These are phyloP conservation scores for Limnomonas spitsbergensis DNA, from an alignment of 139 green algal species.

Conservation along the genomic window DNA sequence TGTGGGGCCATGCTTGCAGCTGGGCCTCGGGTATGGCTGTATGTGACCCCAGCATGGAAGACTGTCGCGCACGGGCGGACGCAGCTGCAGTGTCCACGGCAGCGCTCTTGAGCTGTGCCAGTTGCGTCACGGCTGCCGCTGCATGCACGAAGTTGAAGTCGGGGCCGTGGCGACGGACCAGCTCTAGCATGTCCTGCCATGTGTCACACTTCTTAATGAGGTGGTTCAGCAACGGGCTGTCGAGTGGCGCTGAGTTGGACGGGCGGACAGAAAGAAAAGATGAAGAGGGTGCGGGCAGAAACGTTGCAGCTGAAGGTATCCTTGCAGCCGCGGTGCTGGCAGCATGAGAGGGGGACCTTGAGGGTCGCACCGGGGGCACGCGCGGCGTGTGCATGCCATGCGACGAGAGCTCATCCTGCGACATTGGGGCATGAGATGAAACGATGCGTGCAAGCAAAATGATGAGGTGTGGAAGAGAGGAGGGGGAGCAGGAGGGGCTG, in stretches of 20 bases:
- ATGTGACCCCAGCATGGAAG: neutral
- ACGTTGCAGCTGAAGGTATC: too few species aligned
- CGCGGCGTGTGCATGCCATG: too few species aligned
- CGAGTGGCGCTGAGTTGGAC: neutral
- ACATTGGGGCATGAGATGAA: too few species aligned
- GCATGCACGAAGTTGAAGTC: constrained; percentile 6
- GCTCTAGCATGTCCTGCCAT: constrained; percentile 2
- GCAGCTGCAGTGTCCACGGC: neutral
- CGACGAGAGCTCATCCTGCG: too few species aligned
- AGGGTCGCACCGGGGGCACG: too few species aligned
- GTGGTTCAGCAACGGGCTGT: neutral
- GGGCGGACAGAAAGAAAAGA: neutral
- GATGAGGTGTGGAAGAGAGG: too few species aligned
- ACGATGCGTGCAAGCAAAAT: too few species aligned
- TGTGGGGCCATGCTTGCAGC: neutral
- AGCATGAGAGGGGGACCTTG: too few species aligned
- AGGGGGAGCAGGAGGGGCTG: too few species aligned
- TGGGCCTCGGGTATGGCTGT: neutral
- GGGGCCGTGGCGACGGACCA: neutral
- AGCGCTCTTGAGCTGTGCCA: constrained; percentile 4
- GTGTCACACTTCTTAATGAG: neutral
- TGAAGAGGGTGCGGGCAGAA: too few species aligned
- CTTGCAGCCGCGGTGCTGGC: too few species aligned
- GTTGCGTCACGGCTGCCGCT: neutral
- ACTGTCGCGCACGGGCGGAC: neutral